Percentiles rank a stretch among this genome's conserved stretches.
These are phyloP conservation scores for Priceomyces medius DNA, from an alignment of 805 yeast genomes.

Conservation along the genomic window DNA sequence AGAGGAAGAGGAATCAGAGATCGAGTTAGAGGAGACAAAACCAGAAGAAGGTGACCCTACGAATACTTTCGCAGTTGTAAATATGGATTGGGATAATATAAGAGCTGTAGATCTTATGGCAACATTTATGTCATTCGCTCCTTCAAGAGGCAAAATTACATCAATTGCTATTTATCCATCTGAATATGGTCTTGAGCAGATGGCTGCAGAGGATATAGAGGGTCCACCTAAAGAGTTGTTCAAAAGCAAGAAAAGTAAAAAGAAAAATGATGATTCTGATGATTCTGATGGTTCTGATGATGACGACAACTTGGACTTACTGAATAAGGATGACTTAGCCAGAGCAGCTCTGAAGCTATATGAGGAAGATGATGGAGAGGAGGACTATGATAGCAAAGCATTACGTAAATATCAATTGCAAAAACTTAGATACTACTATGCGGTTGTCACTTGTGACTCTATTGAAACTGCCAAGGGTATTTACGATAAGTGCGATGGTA, in stretches of 20 bases:
- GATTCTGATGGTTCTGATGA: constrained; percentile 26
- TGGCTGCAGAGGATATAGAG: constrained; percentile 84
- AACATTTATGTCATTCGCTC: constrained; percentile 82
- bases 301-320: constrained; percentile 40
- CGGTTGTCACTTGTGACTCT: constrained; percentile 81
- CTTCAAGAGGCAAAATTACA: constrained; percentile 64
- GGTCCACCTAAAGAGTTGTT: constrained; percentile 93
- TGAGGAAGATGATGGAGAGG: constrained; percentile 78
- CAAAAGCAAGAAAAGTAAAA: constrained; percentile 43
- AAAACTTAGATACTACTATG: constrained; percentile 89
- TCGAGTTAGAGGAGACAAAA: constrained; percentile 53
- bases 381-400: constrained; percentile 80
- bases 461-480: constrained; percentile 68
- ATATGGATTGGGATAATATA: constrained; percentile 97
- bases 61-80: constrained; percentile 81
- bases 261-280: constrained; percentile 33
- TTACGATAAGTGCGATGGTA: constrained; percentile 86
- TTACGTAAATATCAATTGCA: constrained; percentile 90
- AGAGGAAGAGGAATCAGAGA: constrained; percentile 52
- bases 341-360: constrained; percentile 68
- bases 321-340: constrained; percentile 50
- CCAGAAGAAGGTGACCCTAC: constrained; percentile 91
- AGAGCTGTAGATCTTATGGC: constrained; percentile 85
- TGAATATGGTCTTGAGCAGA: constrained; percentile 88
- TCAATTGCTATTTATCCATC: constrained; percentile 80